A percentile compares a stretch with the other conserved stretches of the same genome.
Conservation (phyloP, 768 basidiomycete species). For the Vararia minispora region DNA sequence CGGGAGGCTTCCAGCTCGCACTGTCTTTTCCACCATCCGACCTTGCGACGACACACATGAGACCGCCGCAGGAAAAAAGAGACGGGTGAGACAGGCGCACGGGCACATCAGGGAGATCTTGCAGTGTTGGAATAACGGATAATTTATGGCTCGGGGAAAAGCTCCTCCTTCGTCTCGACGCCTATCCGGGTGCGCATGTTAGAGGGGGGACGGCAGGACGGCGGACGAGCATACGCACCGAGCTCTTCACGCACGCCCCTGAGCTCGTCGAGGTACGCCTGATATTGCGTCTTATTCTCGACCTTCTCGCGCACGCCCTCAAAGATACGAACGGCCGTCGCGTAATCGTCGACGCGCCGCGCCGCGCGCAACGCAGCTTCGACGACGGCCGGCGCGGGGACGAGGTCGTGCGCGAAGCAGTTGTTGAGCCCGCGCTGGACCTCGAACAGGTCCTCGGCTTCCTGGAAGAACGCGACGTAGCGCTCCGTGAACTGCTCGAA, state of each 20-base stretch:
- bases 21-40: slow-evolving; percentile 7
- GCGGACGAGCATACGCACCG: slow-evolving; percentile 35
- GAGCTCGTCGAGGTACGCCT: slow-evolving; percentile 86
- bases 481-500: slow-evolving; percentile 93
- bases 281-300: slow-evolving; percentile 92
- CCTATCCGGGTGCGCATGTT: slow-evolving; percentile 25
- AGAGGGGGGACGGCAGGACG: neutral
- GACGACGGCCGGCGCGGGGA: slow-evolving; percentile 72
- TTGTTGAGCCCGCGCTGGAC: slow-evolving; percentile 99
- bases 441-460: slow-evolving; percentile 94
- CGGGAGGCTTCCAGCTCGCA: no score
- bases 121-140: neutral
- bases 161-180: slow-evolving; percentile 50
- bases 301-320: slow-evolving; percentile 97
- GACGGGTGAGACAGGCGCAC: no score
- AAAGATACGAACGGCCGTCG: slow-evolving; percentile 92
- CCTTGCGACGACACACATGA: neutral
- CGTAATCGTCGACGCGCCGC: slow-evolving; percentile 90
- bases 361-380: slow-evolving; percentile 84
- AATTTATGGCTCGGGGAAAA: slow-evolving; percentile 29
- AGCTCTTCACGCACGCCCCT: slow-evolving; percentile 85
- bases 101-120: no score
- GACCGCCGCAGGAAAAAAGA: neutral
- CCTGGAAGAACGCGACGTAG: slow-evolving; percentile 88
- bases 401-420: slow-evolving; percentile 98